Conservation (phyloP, 2,329 filamentous ascomycete genomes). For the Stachybotrys chartarum region DNA sequence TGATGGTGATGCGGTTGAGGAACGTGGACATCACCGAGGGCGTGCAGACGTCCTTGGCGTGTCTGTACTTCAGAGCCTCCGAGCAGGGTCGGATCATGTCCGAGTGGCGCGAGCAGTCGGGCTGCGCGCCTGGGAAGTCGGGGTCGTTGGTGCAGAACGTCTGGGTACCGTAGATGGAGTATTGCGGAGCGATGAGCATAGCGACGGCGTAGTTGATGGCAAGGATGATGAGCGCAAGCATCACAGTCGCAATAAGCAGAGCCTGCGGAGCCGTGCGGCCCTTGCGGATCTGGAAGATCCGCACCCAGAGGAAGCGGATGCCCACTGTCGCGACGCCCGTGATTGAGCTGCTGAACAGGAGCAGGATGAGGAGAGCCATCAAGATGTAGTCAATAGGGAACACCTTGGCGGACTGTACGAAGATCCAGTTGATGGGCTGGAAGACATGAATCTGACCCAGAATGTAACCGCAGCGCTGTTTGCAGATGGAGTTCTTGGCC, state of each 20-base stretch:
- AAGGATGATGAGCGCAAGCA: slow-evolving; percentile 82
- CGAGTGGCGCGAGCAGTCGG: slow-evolving; percentile 66
- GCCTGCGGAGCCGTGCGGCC: slow-evolving; percentile 89
- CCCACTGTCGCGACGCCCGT: slow-evolving; percentile 80
- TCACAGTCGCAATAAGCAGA: slow-evolving; percentile 80
- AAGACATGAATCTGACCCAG: slow-evolving; percentile 83
- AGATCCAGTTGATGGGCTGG: slow-evolving; percentile 86
- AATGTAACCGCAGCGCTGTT: slow-evolving; percentile 84
- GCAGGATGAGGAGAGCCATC: slow-evolving; percentile 74
- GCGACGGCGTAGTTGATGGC: slow-evolving; percentile 89
- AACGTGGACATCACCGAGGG: slow-evolving; percentile 88
- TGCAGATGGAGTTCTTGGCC: slow-evolving; percentile 90
- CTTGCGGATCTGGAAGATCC: slow-evolving; percentile 83
- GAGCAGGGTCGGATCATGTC: slow-evolving; percentile 76
- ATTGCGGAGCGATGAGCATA: slow-evolving; percentile 93
- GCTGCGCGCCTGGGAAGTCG: slow-evolving; percentile 53
- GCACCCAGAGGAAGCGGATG: slow-evolving; percentile 94
- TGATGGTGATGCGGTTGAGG: slow-evolving; percentile 84
- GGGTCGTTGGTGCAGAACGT: slow-evolving; percentile 79
- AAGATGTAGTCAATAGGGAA: slow-evolving; percentile 92
- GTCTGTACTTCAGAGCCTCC: slow-evolving; percentile 62
- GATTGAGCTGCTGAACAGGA: slow-evolving; percentile 85
- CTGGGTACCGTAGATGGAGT: slow-evolving; percentile 88
- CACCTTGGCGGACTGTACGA: slow-evolving; percentile 66
- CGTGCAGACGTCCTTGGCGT: slow-evolving; percentile 77